phyloP scores from a whole-genome alignment of 2,329 filamentous ascomycete species.

The Westerdykella ornata region DNA sequence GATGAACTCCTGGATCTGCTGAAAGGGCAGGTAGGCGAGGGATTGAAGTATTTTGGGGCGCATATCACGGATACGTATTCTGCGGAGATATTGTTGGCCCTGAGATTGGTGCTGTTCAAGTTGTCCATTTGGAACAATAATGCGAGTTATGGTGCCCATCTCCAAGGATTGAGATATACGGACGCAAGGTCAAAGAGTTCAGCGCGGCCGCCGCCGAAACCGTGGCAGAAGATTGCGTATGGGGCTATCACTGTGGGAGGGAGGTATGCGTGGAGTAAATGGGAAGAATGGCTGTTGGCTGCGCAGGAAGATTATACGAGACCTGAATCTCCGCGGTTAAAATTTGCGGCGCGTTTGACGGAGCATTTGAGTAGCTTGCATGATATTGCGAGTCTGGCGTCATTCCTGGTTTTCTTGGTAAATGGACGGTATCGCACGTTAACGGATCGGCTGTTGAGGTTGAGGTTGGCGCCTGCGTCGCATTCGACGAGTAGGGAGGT shows the following conservation, averaged over 20 bases:
- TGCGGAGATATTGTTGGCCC: constrained; percentile 70
- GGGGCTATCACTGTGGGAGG: constrained; percentile 81
- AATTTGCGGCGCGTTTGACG: constrained; percentile 61
- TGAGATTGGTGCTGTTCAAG: constrained; percentile 83
- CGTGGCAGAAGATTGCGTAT: constrained; percentile 75
- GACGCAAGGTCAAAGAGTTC: constrained; percentile 60
- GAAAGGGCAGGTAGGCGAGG: constrained; percentile 79
- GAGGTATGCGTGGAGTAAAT: constrained; percentile 83
- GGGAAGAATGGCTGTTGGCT: constrained; percentile 78
- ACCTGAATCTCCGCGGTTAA: constrained; percentile 46
- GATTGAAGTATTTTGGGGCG: constrained; percentile 72
- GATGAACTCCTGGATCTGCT: constrained; percentile 85
- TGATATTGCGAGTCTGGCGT: constrained; percentile 72
- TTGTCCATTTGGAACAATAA: constrained; percentile 95
- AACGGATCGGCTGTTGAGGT: constrained; percentile 73
- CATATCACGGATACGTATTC: constrained; percentile 81
- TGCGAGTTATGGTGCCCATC: constrained; percentile 83
- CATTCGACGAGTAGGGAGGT: constrained; percentile 83
- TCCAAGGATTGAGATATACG: constrained; percentile 86
- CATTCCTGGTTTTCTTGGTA: constrained; percentile 84
- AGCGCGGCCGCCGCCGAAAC: constrained; percentile 62
- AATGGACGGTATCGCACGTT: constrained; percentile 89
- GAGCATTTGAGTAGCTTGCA: constrained; percentile 64
- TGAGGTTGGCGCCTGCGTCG: constrained; percentile 78
- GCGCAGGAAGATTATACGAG: constrained; percentile 66